phyloP scores from a whole-genome alignment of 345 rosid genomes.

The Combretum micranthum region DNA sequence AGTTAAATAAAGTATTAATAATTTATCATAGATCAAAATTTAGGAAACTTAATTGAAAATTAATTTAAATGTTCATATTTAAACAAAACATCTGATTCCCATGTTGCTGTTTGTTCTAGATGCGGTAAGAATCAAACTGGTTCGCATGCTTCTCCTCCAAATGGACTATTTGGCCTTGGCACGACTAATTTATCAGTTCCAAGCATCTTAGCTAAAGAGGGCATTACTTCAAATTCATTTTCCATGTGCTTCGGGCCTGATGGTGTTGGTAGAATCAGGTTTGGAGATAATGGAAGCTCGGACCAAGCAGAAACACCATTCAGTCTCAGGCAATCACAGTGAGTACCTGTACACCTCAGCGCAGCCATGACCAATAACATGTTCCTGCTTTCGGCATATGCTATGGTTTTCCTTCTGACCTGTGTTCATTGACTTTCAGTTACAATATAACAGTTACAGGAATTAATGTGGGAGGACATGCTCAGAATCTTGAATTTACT shows the following conservation, averaged over 20 bases:
- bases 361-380: slow-evolving; percentile 7
- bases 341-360: slow-evolving; percentile 19
- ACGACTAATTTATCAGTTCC: slow-evolving; percentile 75
- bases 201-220: slow-evolving; percentile 67
- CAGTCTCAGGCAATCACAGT: slow-evolving; percentile 51
- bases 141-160: slow-evolving; percentile 82
- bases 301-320: slow-evolving; percentile 86
- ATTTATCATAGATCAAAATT: too few species aligned
- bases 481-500: slow-evolving; percentile 40
- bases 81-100: slow-evolving; percentile 1
- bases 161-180: slow-evolving; percentile 97
- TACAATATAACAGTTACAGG: slow-evolving; percentile 72
- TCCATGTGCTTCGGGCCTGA: slow-evolving; percentile 86
- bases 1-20: too few species aligned
- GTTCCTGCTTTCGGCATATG: neutral
- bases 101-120: slow-evolving; percentile 38
- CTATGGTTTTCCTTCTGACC: neutral
- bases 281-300: slow-evolving; percentile 83
- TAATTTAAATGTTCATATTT: too few species aligned
- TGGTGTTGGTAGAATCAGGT: slow-evolving; percentile 78
- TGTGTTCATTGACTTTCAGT: slow-evolving; percentile 26
- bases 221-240: slow-evolving; percentile 66
- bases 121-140: slow-evolving; percentile 90
- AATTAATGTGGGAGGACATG: slow-evolving; percentile 50
- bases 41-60: too few species aligned